A percentile compares a stretch with the other conserved stretches of the same genome.
Evolutionary conservation across 345 rosid species (phyloP).

Genomic region (Melaleuca quinquenervia): DNA sequence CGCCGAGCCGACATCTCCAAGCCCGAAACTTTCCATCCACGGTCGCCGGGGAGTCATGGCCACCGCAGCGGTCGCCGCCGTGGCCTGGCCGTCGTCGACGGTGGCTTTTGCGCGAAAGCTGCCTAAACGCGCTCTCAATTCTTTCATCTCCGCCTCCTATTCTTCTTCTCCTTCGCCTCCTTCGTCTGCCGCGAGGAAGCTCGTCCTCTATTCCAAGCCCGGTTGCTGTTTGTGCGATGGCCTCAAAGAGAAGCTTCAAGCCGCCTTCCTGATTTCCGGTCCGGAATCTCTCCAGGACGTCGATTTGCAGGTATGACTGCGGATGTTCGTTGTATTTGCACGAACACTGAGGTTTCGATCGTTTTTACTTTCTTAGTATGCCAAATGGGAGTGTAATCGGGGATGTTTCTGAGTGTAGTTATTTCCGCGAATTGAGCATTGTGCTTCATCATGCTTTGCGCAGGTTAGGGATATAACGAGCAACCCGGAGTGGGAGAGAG

Average conservation of each 20-base stretch:
- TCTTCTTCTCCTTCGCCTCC: slow-evolving; percentile 8
- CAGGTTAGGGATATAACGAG: slow-evolving; percentile 71
- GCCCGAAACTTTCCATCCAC: background rate
- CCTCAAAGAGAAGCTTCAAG: slow-evolving; percentile 81
- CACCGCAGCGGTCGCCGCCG: slow-evolving; percentile 15
- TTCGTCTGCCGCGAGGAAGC: slow-evolving; percentile 24
- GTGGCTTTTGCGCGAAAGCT: slow-evolving; percentile 13
- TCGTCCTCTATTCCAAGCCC: slow-evolving; percentile 74
- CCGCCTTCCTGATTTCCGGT: slow-evolving; percentile 60
- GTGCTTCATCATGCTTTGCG: background rate
- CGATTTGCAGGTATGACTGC: slow-evolving; percentile 38
- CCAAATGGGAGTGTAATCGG: background rate
- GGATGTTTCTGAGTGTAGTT: background rate
- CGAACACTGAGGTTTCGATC: no score
- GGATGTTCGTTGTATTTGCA: background rate
- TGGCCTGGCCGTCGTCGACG: slow-evolving; percentile 15
- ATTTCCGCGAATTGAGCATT: background rate
- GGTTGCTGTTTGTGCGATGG: slow-evolving; percentile 96
- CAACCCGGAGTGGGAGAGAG: slow-evolving; percentile 71
- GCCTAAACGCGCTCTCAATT: slow-evolving; percentile 4
- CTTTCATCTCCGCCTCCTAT: slow-evolving; percentile 14
- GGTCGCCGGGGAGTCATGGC: slow-evolving; percentile 7
- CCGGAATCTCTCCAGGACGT: slow-evolving; percentile 65
- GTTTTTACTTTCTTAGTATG: no score
- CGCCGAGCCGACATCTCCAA: background rate